Percentiles rank a stretch among this genome's conserved stretches.
These are phyloP conservation scores for Platanthera zijinensis DNA, from an alignment of 106 monocot genomes.

Conservation along the genomic window DNA sequence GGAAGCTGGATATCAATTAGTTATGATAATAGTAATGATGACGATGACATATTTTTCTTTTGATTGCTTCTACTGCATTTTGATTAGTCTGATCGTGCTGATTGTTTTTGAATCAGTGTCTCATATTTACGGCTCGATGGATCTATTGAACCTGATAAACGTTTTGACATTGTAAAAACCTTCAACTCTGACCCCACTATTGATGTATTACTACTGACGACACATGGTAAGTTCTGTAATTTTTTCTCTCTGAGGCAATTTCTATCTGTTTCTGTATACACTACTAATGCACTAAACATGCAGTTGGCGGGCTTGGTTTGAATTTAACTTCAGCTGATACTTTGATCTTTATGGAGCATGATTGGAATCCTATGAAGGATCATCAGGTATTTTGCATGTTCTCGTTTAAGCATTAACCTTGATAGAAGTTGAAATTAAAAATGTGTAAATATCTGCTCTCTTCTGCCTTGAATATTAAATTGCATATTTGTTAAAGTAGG, in stretches of 20 bases:
- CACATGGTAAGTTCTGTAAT: slow-evolving; percentile 56
- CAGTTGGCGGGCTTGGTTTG: slow-evolving; percentile 97
- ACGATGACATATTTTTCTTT: background rate
- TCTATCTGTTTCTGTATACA: slow-evolving; percentile 4
- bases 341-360: slow-evolving; percentile 96
- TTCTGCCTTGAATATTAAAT: background rate
- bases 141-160: slow-evolving; percentile 78
- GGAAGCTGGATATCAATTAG: background rate
- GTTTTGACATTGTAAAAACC: slow-evolving; percentile 93
- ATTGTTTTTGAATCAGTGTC: slow-evolving; percentile 34
- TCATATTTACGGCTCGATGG: slow-evolving; percentile 92
- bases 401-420: background rate
- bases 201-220: slow-evolving; percentile 82
- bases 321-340: slow-evolving; percentile 97
- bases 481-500: background rate
- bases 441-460: background rate
- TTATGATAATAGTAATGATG: background rate
- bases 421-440: background rate
- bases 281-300: slow-evolving; percentile 29
- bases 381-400: slow-evolving; percentile 53
- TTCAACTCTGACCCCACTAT: slow-evolving; percentile 99
- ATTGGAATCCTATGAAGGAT: slow-evolving; percentile 99
- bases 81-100: background rate
- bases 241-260: background rate
- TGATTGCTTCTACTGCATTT: background rate